These are phyloP conservation scores for Senecio squalidus DNA, from an alignment of 140 eudicot genomes.

Conservation along the genomic window DNA sequence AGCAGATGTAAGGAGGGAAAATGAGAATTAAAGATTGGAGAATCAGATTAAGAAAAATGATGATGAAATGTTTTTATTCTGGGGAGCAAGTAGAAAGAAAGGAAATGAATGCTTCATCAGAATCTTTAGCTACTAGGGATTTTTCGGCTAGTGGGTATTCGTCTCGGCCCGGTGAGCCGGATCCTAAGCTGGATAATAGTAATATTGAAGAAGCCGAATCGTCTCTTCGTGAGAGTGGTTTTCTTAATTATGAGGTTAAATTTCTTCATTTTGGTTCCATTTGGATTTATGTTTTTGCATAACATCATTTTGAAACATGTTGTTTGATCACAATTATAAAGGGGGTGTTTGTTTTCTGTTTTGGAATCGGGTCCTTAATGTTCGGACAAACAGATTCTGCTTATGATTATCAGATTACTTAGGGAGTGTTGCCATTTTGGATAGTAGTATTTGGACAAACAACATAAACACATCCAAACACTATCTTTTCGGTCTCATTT, in stretches of 20 bases:
- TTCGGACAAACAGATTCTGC: not conserved
- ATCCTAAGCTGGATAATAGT: constrained; percentile 52
- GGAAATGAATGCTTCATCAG: constrained; percentile 63
- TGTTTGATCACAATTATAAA: not conserved
- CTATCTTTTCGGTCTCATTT: too few species aligned
- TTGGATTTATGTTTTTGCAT: not conserved
- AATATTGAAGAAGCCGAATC: constrained; percentile 96
- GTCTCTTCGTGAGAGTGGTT: constrained; percentile 92
- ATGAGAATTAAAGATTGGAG: constrained; percentile 67
- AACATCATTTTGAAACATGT: not conserved
- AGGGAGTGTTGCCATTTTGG: too few species aligned
- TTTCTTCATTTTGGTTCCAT: not conserved
- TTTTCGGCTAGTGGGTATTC: constrained; percentile 83
- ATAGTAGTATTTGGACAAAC: too few species aligned
- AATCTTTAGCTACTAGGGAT: constrained; percentile 75
- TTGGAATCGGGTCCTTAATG: not conserved
- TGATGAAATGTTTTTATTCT: constrained; percentile 91
- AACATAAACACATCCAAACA: too few species aligned
- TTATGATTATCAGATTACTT: not conserved
- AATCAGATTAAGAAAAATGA: constrained; percentile 45
- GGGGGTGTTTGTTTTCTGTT: not conserved
- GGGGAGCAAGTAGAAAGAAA: constrained; percentile 56
- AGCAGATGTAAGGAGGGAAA: constrained; percentile 41
- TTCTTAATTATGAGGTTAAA: constrained; percentile 76
- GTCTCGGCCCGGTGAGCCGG: constrained; percentile 68